Evolutionary conservation across 2,329 filamentous ascomycete species (phyloP), one percentile per base, ranked within the genome.

Genomic region (Fonsecaea multimorphosa): DNA sequence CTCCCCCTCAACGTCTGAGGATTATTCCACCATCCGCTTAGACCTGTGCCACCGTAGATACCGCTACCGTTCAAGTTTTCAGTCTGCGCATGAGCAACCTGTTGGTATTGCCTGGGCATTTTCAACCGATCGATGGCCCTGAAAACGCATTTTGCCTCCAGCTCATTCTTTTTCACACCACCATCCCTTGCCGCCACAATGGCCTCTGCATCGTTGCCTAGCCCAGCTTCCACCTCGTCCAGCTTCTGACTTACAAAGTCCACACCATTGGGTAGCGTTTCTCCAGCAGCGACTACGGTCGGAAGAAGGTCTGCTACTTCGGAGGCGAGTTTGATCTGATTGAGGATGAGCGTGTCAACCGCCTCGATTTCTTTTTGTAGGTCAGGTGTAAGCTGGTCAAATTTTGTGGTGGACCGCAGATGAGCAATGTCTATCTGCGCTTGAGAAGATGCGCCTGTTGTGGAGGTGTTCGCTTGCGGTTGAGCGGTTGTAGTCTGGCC

Each of bases 401-500:
- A 97, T 68, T 95, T 91, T 2, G 93, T 97, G 0, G 93, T 96
- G 16, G 91, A 90, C 59, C 92, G 88, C 66, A 98, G 83, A 74
- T 91, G 91, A 72, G 86, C 86, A 59, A 91, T 79, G 77, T 95
- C 91, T 73, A 96, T 91, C 73, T 91, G 89, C 19, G 92, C 90
- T 19, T 90, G 91, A 0, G 89, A 75, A 27, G 88, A 16, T 89
- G 84, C 14, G 81, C 83, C 71, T 85, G 84, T 69, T 85, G 83
- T 58, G 83, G 61, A 74, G 72, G 63, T 67, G 38, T 59, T 65
- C 46, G 60, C 44, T 11, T 55, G 56, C 27, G 61, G 58, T 29
- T 60, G 58, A 7, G 58, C n/a, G n/a, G 64, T 54, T 14, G 49
- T 61, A 31, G 31, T 60, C 22, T 64, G 66, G 34, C 52, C 31